These are phyloP conservation scores for Neurospora hispaniola DNA, from an alignment of 495 filamentous ascomycete genomes.

Conservation along the genomic window DNA sequence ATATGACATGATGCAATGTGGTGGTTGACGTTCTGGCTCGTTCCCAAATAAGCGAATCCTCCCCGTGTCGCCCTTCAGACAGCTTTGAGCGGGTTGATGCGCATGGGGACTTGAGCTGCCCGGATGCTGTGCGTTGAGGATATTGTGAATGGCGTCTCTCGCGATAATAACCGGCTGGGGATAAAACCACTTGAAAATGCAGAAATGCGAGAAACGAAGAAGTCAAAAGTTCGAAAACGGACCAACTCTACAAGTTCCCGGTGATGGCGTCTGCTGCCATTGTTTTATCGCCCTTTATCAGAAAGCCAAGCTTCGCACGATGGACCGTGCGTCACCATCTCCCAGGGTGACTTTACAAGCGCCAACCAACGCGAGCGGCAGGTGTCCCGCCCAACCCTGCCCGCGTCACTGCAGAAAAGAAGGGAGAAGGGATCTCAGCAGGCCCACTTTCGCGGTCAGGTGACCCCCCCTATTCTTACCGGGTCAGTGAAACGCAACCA, in stretches of 20 bases:
- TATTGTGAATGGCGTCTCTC: neutral
- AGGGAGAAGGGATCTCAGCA: neutral
- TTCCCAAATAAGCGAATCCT: constrained; percentile 5
- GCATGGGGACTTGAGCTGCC: constrained; percentile 5
- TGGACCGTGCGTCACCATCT: constrained; percentile 5
- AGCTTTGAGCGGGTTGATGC: neutral
- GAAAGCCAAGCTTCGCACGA: neutral
- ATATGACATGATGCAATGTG: constrained; percentile 35
- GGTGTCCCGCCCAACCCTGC: neutral
- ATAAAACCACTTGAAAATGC: neutral
- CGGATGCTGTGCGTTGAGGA: neutral
- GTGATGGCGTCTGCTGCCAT: neutral
- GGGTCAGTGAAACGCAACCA: neutral
- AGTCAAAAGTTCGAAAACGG: neutral
- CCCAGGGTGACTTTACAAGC: neutral
- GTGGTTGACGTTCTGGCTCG: neutral
- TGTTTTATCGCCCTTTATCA: constrained; percentile 10
- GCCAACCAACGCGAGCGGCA: neutral
- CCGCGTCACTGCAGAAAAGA: neutral
- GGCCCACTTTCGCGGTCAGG: neutral
- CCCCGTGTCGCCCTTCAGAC: constrained; percentile 12
- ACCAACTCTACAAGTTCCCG: neutral
- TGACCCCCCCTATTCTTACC: neutral
- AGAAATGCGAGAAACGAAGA: neutral
- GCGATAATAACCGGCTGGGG: neutral